Percentiles rank a stretch among this genome's conserved stretches.
Evolutionary conservation across 108 stramenopile species (phyloP).

Genomic region (Fragilariopsis cylindrus): DNA sequence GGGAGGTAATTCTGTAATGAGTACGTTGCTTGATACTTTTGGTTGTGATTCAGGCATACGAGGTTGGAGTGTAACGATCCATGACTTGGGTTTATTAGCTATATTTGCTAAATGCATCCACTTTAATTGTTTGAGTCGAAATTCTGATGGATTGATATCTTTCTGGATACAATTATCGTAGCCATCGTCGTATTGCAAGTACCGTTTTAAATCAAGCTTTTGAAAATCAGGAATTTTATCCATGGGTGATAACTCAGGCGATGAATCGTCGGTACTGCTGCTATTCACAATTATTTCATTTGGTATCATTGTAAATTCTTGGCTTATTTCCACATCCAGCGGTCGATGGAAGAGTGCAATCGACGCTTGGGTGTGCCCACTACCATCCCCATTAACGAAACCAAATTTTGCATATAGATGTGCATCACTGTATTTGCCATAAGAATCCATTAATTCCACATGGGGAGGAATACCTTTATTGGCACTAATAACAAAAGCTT

Average conservation of each 20-base stretch:
- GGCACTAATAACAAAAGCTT: slow-evolving; percentile 61
- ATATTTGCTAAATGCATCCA: slow-evolving; percentile 54
- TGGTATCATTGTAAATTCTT: slow-evolving; percentile 66
- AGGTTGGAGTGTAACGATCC: slow-evolving; percentile 58
- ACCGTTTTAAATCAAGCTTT: slow-evolving; percentile 52
- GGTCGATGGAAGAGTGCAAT: slow-evolving; percentile 66
- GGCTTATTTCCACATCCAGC: slow-evolving; percentile 50
- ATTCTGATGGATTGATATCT: slow-evolving; percentile 25
- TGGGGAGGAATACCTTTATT: slow-evolving; percentile 20
- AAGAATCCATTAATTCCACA: slow-evolving; percentile 63
- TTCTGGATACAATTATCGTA: slow-evolving; percentile 59
- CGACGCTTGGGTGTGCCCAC: slow-evolving; percentile 63
- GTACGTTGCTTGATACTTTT: slow-evolving; percentile 1
- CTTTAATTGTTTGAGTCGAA: slow-evolving; percentile 70
- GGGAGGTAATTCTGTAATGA: slow-evolving; percentile 24
- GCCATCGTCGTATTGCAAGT: slow-evolving; percentile 82
- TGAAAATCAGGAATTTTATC: slow-evolving; percentile 34
- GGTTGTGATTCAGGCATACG: slow-evolving; percentile 43
- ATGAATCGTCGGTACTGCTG: not conserved
- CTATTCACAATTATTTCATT: not conserved
- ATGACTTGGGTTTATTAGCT: slow-evolving; percentile 54
- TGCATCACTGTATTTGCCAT: slow-evolving; percentile 79
- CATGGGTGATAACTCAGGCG: not conserved
- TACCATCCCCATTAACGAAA: slow-evolving; percentile 87
- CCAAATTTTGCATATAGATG: slow-evolving; percentile 83